Evolutionary conservation across 2,329 filamentous ascomycete genomes (phyloP), one percentile per base, ranked within the genome.

Genomic region (Neonectria neomacrospora): DNA sequence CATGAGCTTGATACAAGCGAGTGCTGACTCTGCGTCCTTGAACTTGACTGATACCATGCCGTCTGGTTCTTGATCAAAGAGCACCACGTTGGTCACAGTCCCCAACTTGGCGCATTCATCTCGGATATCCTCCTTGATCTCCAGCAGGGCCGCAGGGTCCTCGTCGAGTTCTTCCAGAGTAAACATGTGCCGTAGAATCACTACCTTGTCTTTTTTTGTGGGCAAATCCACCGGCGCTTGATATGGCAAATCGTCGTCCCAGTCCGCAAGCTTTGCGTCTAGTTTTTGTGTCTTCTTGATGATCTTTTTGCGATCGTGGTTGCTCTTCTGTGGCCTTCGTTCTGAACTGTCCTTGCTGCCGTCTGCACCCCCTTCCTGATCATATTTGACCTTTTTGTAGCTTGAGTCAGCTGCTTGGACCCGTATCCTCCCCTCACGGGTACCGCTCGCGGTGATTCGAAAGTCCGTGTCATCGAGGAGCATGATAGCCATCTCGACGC

Each of bases 141-240:
- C 95, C 39, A 96, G 82, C 63, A 96, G 86, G 1, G 91, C 92
- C 0, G 89, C 89, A 2, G 92, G 89, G 73, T 98, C 94, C 74
- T 96, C 92, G 70, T 94, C 90, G 26, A 98, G 84, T 80, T 97
- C 93, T 65, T 90, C 77, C 44, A 95, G 83, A 1, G 93, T 96
- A 79, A 99, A 99, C 91, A 97, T 97, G 80, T 97, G 90, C 75
- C 93, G 93, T 67, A 99, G 81, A 61, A 98, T 90, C 28, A 97
- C 94, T 16, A 92, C 83, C 77, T 94, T 96, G 72, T 94, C 92
- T 80, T 87, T 91, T 73, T 83, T 85, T 57, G 80, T 77, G 44
- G 74, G 76, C 10, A 78, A 83, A n/a, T 85, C 83, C 10, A 72
- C 68, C 37, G 71, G 67, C 1, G 70, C 74, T 3, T 76, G 83